A percentile compares a stretch with the other conserved stretches of the same genome.
phyloP scores from a whole-genome alignment of 2,329 filamentous ascomycete genomes.

The Pseudofabraea citricarpa region DNA sequence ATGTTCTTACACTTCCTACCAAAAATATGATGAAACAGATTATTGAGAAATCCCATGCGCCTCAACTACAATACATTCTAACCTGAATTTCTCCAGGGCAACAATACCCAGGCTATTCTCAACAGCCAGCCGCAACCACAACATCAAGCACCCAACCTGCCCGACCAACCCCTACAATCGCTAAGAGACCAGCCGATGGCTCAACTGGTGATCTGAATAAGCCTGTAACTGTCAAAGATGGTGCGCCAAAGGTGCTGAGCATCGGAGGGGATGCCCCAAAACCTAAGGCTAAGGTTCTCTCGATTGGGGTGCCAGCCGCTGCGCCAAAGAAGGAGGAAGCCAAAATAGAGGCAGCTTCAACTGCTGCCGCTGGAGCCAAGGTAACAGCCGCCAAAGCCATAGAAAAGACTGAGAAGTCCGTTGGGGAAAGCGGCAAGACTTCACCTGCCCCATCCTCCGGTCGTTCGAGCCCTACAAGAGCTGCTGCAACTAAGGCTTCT shows the following conservation, averaged over 20 bases:
- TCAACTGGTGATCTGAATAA: slow-evolving; percentile 42
- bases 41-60: too few species aligned
- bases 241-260: slow-evolving; percentile 58
- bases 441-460: slow-evolving; percentile 82
- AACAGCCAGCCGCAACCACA: slow-evolving; percentile 39
- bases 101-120: slow-evolving; percentile 50
- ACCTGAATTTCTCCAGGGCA: slow-evolving; percentile 31
- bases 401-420: slow-evolving; percentile 80
- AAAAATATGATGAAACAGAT: too few species aligned
- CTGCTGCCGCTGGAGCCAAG: slow-evolving; percentile 71
- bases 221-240: slow-evolving; percentile 48
- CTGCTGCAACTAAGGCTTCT: slow-evolving; percentile 44
- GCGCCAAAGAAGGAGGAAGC: slow-evolving; percentile 46
- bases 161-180: slow-evolving; percentile 54
- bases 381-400: slow-evolving; percentile 84
- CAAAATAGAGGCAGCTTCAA: slow-evolving; percentile 33
- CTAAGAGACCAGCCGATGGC: slow-evolving; percentile 53
- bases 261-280: slow-evolving; percentile 48
- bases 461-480: slow-evolving; percentile 71
- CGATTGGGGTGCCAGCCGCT: slow-evolving; percentile 60
- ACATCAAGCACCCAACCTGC: slow-evolving; percentile 33
- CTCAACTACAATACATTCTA: too few species aligned
- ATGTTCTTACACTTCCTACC: too few species aligned
- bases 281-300: slow-evolving; percentile 64
- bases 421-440: slow-evolving; percentile 61